Base-by-base conservation (phyloP, 2,329 filamentous ascomycete species). In the Trichoderma cornu-damae region DNA sequence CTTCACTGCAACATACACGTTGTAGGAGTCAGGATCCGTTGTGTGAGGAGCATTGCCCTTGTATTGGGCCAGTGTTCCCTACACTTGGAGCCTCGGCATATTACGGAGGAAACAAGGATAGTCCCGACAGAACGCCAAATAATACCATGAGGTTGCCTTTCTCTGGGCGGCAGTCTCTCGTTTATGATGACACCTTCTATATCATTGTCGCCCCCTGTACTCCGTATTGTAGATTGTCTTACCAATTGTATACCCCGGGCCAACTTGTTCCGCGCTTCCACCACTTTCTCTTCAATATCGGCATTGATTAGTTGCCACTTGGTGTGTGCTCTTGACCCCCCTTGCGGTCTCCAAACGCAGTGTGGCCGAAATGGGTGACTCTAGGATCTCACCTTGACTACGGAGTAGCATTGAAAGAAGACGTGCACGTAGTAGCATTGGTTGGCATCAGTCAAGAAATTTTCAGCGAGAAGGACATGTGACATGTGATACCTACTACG, bases 11-110 rank as follows among this genome's bases (percentile, higher is more conserved):
- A 69, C 70, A 61, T 64, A 76, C 14, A 77, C 73, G 1, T 67
- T 62, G 54, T 77, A 77, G 3, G 61, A 62, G 51, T 60, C 66
- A 57, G 74, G 69, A 22, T 63, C 62, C 35, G 71, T 71, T 2
- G 74, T 66, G 40, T 76, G 69, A 1, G 74, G 74, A 1, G 74
- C 73, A 55, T 68, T 75, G 8, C 74, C 73, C 5, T 72, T 67
- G 22, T 66, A 56, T 0, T 65, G 26, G n/a, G 1, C 67, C 69
- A 1, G 68, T 69, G 58, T n/a, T n/a, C n/a, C n/a, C n/a, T n/a
- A n/a, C n/a, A n/a, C n/a, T n/a, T n/a, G n/a, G n/a, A n/a, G n/a
- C n/a, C n/a, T n/a, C n/a, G n/a, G n/a, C n/a, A n/a, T n/a, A n/a
- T n/a, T n/a, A n/a, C n/a, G n/a, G n/a, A n/a, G n/a, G n/a, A n/a